Base-by-base conservation (phyloP, 2,329 filamentous ascomycete genomes). In the Colletotrichum limetticola region DNA sequence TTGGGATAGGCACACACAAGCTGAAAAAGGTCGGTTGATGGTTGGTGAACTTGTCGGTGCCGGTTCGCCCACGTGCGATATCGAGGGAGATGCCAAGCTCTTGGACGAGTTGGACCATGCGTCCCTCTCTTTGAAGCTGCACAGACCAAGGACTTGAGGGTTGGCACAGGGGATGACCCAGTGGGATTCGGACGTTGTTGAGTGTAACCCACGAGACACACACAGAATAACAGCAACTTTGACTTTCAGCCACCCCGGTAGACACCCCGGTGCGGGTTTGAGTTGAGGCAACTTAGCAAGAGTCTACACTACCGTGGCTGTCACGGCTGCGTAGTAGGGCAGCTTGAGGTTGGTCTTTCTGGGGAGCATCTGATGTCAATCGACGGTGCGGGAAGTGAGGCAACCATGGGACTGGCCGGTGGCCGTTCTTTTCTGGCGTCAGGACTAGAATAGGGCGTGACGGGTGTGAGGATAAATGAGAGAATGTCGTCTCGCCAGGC, bases 301-400 rank as follows among this genome's bases (percentile, higher is more conserved):
- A 42, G 37, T 19, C 37, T 42, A 42, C 32, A 12, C 32, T 35
- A 35, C 32, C 37, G 37, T 19, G 37, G 37, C 37, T 42, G 37
- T 42, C 37, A 42, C 37, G 16, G 37, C 37, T 42, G 37, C 37
- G 37, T 42, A 42, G 37, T 42, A 3, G 19, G 37, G 16, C 3
- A 42, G 16, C 37, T 42, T 19, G 37, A 42, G 37, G 6, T 42
- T 42, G 37, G 37, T 1, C 37, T 52, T 52, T 30, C 58, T 57
- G 24, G 53, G 65, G 59, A 53, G 58, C 69, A 53, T 68, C 58
- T 59, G 52, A 68, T 63, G 65, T 71, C 30, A 28, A 16, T 19
- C 35, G 26, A 56, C 12, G 61, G 68, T 32, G 42, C 42, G 42
- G 42, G 42, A 49, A 49, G 42, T 37, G 68, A 68, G 35, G 46